Percentiles rank a stretch among this genome's conserved stretches.
Evolutionary conservation across 345 rosid species (phyloP).

Genomic region (Acer yangbiense): DNA sequence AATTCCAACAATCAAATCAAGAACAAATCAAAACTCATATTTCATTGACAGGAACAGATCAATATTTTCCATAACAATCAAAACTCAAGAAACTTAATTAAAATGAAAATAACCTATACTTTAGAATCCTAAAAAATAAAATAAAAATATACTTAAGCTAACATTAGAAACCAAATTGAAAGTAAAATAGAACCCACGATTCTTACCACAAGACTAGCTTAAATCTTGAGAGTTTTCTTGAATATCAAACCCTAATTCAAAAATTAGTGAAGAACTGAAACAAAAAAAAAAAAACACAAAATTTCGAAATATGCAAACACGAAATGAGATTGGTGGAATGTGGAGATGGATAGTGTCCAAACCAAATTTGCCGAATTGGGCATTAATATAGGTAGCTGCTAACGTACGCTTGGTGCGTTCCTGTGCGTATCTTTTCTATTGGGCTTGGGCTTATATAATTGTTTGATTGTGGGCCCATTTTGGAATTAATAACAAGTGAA

Average conservation of each 20-base stretch:
- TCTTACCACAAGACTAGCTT: conserved; percentile 23
- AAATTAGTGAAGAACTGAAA: neutral
- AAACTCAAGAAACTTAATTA: neutral
- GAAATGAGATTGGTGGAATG: neutral
- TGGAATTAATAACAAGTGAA: neutral
- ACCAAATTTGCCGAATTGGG: neutral
- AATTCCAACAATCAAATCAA: conserved; percentile 6
- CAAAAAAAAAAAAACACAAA: neutral
- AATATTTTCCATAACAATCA: neutral
- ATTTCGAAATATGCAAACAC: neutral
- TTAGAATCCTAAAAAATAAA: neutral
- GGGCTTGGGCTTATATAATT: neutral
- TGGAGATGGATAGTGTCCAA: neutral
- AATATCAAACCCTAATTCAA: conserved; percentile 1
- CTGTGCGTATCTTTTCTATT: neutral
- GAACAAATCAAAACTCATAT: neutral
- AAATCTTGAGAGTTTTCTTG: conserved; percentile 13
- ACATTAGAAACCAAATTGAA: neutral
- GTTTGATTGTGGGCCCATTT: neutral
- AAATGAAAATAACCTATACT: neutral
- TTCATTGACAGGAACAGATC: conserved; percentile 7
- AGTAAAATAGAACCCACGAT: neutral
- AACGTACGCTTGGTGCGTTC: conserved; percentile 14
- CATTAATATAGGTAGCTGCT: conserved; percentile 18
- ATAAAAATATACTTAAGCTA: neutral